These are phyloP conservation scores for Passiflora organensis DNA, from an alignment of 345 rosid species.

Conservation along the genomic window DNA sequence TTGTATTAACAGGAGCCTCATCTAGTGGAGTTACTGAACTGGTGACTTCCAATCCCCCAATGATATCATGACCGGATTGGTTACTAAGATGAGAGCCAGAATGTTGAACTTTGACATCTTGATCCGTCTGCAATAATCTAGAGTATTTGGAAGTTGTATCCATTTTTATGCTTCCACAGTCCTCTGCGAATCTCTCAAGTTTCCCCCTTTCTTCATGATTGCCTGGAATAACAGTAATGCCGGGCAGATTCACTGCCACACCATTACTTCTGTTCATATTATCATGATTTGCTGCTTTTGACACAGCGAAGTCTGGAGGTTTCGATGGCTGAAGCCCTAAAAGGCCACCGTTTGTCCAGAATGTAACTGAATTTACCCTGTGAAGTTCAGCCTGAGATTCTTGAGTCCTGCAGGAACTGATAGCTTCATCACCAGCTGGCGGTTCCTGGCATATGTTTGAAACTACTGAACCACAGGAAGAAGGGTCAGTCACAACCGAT, in stretches of 20 bases:
- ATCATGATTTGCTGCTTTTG: conserved; percentile 31
- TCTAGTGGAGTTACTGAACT: conserved; percentile 25
- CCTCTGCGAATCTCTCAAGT: conserved; percentile 24
- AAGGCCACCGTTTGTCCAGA: conserved; percentile 95
- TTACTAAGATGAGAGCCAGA: conserved; percentile 24
- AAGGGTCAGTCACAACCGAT: background rate
- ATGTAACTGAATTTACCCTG: conserved; percentile 37
- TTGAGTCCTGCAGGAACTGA: conserved; percentile 21
- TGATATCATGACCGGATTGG: conserved; percentile 21
- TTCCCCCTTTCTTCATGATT: conserved; percentile 27
- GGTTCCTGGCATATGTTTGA: conserved; percentile 20
- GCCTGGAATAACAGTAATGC: conserved; percentile 8
- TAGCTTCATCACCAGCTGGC: conserved; percentile 12
- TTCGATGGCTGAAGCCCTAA: conserved; percentile 89
- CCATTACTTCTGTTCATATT: conserved; percentile 16
- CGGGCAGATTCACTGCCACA: conserved; percentile 21
- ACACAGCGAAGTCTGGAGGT: conserved; percentile 74
- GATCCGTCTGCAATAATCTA: conserved; percentile 13
- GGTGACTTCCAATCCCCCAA: conserved; percentile 15
- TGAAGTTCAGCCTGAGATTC: conserved; percentile 37
- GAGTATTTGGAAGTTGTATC: conserved; percentile 19
- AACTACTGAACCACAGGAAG: background rate
- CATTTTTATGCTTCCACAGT: conserved; percentile 21
- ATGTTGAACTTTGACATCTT: conserved; percentile 27
- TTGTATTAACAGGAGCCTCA: conserved; percentile 23